Evolutionary conservation across 2,329 filamentous ascomycete species (phyloP), one percentile per base, ranked within the genome.

Genomic region (Fusarium torulosum): DNA sequence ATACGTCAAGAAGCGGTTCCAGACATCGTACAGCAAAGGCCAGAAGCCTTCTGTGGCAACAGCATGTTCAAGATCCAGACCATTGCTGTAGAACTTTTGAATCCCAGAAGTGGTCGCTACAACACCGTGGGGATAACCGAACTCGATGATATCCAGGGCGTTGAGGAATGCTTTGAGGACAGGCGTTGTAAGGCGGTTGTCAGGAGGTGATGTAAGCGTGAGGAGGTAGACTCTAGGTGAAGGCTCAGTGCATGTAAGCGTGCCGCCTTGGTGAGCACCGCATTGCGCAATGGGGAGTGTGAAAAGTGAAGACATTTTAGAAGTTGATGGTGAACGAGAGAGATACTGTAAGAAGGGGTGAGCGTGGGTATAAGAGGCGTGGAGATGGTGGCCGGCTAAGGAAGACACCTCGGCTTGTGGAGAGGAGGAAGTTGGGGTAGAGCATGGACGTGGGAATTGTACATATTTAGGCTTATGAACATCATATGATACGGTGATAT

Each of bases 51-150:
- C 83, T 1, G 86, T 87, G 29, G 79, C 77, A 33, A 83, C 74
- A n/a, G 88, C 90, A 75, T 91, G 86, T 38, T 88, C 83, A 15
- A 94, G 85, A 76, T 96, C 91, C n/a, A 96, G 84, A 0, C 92
- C 92, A 79, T 95, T 95, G 77, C 86, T 90, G 81, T 91, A 96
- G 83, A 95, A 95, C 75, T 96, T 96, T 51, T 82, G 76, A 59
- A 94, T 91, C 46, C 84, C 86, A 41, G 89, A 91, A 0, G 92
- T 95, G 7, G 92, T 95, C 59, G 94, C 82, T 15, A 96, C 83
- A 7, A 94, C 91, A 52, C 92, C 92, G n/a, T 86, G 85, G 1
- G 86, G 83, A 72, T 90, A 84, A 46, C 75, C 84, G 60, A 88
- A 85, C 77, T 94, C 90, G 73, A 96, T 80, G 21, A 92, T 88